These are phyloP conservation scores for Ceratobasidium sp. DNA, from an alignment of 1,284 basidiomycete species.

Conservation along the genomic window DNA sequence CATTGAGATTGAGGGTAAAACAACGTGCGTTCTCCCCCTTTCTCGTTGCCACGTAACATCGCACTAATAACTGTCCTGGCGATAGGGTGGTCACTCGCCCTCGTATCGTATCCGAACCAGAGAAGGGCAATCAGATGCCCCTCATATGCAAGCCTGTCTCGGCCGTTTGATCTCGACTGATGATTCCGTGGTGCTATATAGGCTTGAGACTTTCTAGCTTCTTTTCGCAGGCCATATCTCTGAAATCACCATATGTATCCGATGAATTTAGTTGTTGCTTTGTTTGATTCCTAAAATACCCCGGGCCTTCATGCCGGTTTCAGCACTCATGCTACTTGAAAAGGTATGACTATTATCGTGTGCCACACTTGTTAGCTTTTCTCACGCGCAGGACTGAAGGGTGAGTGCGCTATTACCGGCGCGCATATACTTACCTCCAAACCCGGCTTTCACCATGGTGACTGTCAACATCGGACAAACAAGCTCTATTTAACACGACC, in stretches of 20 bases:
- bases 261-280: too few species aligned
- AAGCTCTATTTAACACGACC: not conserved
- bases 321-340: too few species aligned
- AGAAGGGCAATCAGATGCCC: slow-evolving; percentile 8
- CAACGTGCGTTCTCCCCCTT: slow-evolving; percentile 1
- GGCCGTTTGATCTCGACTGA: not conserved
- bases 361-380: too few species aligned
- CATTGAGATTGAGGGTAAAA: slow-evolving; percentile 28
- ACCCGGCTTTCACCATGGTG: too few species aligned
- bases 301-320: too few species aligned
- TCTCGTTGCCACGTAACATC: not conserved
- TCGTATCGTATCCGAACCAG: slow-evolving; percentile 18
- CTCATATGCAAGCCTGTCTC: slow-evolving; percentile 28
- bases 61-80: not conserved
- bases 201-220: slow-evolving; percentile 57
- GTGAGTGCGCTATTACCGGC: too few species aligned
- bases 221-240: too few species aligned
- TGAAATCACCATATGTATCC: too few species aligned
- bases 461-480: not conserved
- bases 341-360: too few species aligned
- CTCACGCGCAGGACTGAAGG: too few species aligned
- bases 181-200: not conserved
- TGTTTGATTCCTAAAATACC: too few species aligned
- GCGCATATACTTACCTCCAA: too few species aligned
- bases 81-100: slow-evolving; percentile 45